These are phyloP conservation scores for Globisporangium paddicum DNA, from an alignment of 352 stramenopile species.

Conservation along the genomic window DNA sequence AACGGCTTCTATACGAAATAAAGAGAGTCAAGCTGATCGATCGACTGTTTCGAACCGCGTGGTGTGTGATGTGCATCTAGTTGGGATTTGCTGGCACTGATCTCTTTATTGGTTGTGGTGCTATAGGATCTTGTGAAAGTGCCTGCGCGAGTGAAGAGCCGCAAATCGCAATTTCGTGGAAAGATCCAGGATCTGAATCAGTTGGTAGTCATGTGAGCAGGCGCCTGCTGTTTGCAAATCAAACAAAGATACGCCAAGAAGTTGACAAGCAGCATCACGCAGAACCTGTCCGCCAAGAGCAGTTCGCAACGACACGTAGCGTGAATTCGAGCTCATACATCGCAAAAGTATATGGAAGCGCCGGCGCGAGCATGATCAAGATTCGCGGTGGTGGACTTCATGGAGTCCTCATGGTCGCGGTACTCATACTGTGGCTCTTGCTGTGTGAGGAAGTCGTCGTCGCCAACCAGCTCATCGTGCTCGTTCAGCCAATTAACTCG, in stretches of 20 bases:
- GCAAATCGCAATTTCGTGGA: neutral
- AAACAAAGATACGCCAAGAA: neutral
- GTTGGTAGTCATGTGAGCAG: neutral
- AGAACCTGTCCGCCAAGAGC: neutral
- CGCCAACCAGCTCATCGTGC: constrained; percentile 46
- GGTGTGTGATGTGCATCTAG: neutral
- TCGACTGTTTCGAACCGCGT: neutral
- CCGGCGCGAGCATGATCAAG: neutral
- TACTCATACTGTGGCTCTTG: neutral
- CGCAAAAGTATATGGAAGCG: neutral
- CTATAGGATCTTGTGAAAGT: neutral
- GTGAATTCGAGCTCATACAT: neutral
- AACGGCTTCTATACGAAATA: constrained; percentile 73
- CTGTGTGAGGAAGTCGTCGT: constrained; percentile 5
- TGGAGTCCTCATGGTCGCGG: neutral
- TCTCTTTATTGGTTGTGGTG: neutral
- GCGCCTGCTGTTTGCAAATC: neutral
- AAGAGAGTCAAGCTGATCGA: neutral
- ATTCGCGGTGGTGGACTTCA: neutral
- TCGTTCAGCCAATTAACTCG: constrained; percentile 64
- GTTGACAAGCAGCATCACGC: neutral
- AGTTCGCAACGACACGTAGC: neutral
- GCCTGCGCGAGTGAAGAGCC: neutral
- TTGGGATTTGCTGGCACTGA: neutral
- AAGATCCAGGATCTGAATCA: constrained; percentile 8